Conservation (phyloP, 164 flowering plant species). For the Macadamia tetraphylla region DNA sequence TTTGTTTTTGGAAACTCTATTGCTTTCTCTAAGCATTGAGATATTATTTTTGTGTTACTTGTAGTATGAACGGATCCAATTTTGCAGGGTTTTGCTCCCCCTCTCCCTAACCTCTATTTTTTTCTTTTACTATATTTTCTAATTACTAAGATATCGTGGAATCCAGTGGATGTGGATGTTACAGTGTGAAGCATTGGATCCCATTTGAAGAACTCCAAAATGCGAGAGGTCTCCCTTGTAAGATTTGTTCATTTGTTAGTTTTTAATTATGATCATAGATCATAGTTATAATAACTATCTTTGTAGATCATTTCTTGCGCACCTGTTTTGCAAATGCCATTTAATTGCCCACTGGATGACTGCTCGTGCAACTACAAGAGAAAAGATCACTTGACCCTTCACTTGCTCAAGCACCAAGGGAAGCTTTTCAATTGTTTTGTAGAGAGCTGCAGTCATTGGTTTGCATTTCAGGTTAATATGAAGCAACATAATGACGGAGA, state of each 20-base stretch:
- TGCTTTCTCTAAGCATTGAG: too few relatives aligned
- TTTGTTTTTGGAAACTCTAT: too few relatives aligned
- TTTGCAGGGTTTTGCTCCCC: too few relatives aligned
- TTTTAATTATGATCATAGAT: not conserved
- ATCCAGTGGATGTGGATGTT: conserved; percentile 1
- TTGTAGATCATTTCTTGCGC: not conserved
- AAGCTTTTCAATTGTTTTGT: conserved; percentile 34
- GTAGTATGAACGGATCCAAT: too few relatives aligned
- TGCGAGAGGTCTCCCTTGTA: conserved; percentile 76
- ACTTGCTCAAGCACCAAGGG: too few relatives aligned
- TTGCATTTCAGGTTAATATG: conserved; percentile 53
- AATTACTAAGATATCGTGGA: conserved; percentile 5
- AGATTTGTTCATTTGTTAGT: conserved; percentile 1
- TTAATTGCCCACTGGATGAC: conserved; percentile 59
- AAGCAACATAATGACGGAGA: conserved; percentile 54
- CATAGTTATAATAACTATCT: not conserved
- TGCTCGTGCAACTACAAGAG: conserved; percentile 69
- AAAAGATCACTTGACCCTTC: conserved; percentile 82
- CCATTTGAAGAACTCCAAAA: conserved; percentile 21
- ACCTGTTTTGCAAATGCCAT: conserved; percentile 49
- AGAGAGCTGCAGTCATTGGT: conserved; percentile 40
- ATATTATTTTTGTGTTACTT: too few relatives aligned
- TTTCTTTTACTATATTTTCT: not conserved
- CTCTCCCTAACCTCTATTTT: too few relatives aligned
- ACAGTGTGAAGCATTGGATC: conserved; percentile 95